These are phyloP conservation scores for Pascua guehoae DNA, from an alignment of 1,284 basidiomycete genomes.

Conservation along the genomic window DNA sequence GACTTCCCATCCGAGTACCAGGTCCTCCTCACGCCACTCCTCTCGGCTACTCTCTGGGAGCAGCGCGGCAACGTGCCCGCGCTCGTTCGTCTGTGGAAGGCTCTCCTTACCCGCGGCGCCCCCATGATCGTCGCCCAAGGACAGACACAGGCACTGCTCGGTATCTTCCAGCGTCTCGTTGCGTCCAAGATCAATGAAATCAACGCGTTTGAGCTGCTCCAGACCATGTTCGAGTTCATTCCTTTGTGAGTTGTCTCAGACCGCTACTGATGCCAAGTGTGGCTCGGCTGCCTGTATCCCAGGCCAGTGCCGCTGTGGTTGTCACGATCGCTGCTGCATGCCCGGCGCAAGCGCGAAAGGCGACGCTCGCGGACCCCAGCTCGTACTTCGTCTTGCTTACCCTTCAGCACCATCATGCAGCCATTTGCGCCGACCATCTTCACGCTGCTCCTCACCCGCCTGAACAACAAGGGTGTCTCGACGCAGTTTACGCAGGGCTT, in stretches of 20 bases:
- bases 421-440: constrained; percentile 75
- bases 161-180: constrained; percentile 87
- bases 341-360: too few relatives aligned
- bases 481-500: constrained; percentile 83
- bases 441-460: constrained; percentile 73
- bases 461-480: constrained; percentile 79
- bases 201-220: constrained; percentile 86
- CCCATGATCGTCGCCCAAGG: constrained; percentile 65
- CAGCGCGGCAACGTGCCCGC: constrained; percentile 95
- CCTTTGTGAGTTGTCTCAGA: constrained; percentile 64
- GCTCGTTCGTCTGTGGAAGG: constrained; percentile 80
- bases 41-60: constrained; percentile 86
- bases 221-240: constrained; percentile 69
- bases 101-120: constrained; percentile 73
- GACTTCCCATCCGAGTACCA: constrained; percentile 73
- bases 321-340: too few relatives aligned
- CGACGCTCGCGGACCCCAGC: too few relatives aligned
- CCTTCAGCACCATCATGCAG: constrained; percentile 60
- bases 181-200: constrained; percentile 83
- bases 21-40: constrained; percentile 72
- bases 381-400: not conserved
- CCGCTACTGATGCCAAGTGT: too few relatives aligned
- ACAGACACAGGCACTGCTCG: constrained; percentile 76
- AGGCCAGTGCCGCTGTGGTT: too few relatives aligned
- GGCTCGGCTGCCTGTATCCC: too few relatives aligned